phyloP scores from a whole-genome alignment of 257 asterid genomes.

The Przewalskia tangutica region DNA sequence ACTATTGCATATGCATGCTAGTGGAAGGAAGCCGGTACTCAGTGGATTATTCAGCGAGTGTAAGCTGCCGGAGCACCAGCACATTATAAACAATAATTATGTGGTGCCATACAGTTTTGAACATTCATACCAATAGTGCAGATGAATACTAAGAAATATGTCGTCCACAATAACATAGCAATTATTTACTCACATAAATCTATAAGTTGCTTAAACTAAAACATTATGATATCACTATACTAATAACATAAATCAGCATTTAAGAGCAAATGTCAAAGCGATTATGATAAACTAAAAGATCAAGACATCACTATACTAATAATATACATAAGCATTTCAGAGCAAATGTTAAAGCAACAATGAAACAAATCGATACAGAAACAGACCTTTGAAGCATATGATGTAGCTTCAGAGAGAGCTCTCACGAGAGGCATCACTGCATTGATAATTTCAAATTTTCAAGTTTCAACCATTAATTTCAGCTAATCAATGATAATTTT shows the following conservation, averaged over 20 bases:
- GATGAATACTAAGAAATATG: not conserved
- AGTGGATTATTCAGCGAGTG: not conserved
- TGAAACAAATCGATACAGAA: not conserved
- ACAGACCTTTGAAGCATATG: conserved; percentile 27
- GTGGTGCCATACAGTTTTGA: not conserved
- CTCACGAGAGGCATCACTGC: conserved; percentile 18
- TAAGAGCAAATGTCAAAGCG: not conserved
- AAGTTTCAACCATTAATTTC: too few relatives aligned
- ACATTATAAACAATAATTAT: not conserved
- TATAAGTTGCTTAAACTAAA: not conserved
- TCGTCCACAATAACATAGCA: not conserved
- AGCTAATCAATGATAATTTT: too few relatives aligned
- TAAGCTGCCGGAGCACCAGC: not conserved
- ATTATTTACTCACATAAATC: not conserved
- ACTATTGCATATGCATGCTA: not conserved
- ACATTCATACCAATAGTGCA: not conserved
- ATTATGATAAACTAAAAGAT: not conserved
- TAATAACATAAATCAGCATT: not conserved
- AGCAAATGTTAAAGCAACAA: not conserved
- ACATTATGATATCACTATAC: not conserved
- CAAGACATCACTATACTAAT: not conserved
- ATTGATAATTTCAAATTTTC: not conserved
- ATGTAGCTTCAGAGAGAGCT: conserved; percentile 21
- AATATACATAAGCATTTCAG: not conserved
- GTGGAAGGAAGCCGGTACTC: not conserved